Conservation (phyloP, 2,329 filamentous ascomycete species). For the Cladophialophora bantiana region DNA sequence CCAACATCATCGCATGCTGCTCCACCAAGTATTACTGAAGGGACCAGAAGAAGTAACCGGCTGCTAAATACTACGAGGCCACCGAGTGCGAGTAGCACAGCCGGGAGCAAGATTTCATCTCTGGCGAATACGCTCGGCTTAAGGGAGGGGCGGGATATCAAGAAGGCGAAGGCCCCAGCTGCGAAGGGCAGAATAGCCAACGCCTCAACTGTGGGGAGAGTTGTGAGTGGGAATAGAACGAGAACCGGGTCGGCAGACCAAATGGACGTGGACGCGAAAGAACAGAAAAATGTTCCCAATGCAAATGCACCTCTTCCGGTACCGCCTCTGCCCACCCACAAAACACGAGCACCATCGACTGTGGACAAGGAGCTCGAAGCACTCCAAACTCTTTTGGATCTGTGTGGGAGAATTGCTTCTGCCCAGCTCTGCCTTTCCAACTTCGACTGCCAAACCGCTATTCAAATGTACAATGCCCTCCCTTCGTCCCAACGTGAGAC, state of each 20-base stretch:
- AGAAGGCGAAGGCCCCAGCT: conserved; percentile 80
- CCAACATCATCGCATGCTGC: conserved; percentile 55
- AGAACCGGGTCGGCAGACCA: conserved; percentile 64
- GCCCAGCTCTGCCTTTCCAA: conserved; percentile 80
- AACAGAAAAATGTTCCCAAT: conserved; percentile 50
- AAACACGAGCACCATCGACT: conserved; percentile 39
- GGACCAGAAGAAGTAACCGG: conserved; percentile 70
- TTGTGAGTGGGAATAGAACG: conserved; percentile 90
- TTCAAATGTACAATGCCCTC: conserved; percentile 75
- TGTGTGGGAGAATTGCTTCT: conserved; percentile 80
- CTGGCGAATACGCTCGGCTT: conserved; percentile 64
- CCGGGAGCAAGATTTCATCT: conserved; percentile 65
- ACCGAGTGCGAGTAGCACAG: conserved; percentile 49
- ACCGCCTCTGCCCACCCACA: conserved; percentile 43
- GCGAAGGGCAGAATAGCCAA: conserved; percentile 71
- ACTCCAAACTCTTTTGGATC: conserved; percentile 76
- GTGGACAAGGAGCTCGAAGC: conserved; percentile 73
- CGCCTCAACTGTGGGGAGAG: conserved; percentile 77
- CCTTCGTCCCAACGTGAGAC: conserved; percentile 81
- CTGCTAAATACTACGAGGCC: conserved; percentile 75
- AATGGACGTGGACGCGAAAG: conserved; percentile 74
- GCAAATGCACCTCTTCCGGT: conserved; percentile 45
- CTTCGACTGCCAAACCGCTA: conserved; percentile 78
- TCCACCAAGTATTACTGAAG: conserved; percentile 65
- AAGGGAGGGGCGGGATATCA: conserved; percentile 74